These are phyloP conservation scores for Cymodocea nodosa DNA, from an alignment of 116 monocot species.

Conservation along the genomic window DNA sequence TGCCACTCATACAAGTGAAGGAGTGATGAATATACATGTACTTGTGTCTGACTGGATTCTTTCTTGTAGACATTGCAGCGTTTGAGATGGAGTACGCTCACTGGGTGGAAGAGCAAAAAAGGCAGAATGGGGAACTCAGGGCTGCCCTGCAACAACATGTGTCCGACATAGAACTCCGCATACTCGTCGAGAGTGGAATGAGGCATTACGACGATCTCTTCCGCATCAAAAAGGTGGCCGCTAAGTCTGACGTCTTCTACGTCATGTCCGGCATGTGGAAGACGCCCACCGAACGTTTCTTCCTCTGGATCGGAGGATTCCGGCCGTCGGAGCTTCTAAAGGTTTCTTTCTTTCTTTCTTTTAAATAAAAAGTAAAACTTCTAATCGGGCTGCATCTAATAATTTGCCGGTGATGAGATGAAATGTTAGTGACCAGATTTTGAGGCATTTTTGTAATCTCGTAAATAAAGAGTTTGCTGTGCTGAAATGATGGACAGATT, in stretches of 20 bases:
- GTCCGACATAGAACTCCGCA: slow-evolving; percentile 66
- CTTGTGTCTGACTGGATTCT: background rate
- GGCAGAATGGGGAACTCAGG: slow-evolving; percentile 45
- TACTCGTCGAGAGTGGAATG: slow-evolving; percentile 71
- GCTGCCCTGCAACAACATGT: slow-evolving; percentile 56
- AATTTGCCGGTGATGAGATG: too few relatives aligned
- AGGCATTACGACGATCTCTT: slow-evolving; percentile 63
- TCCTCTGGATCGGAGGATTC: slow-evolving; percentile 92
- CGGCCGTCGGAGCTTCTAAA: slow-evolving; percentile 91
- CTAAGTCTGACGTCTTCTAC: slow-evolving; percentile 85
- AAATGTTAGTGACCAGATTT: too few relatives aligned
- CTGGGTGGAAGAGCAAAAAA: slow-evolving; percentile 86
- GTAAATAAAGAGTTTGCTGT: too few relatives aligned
- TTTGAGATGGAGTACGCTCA: slow-evolving; percentile 86
- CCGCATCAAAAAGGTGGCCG: slow-evolving; percentile 52
- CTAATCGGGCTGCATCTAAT: too few relatives aligned
- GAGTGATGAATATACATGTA: too few relatives aligned
- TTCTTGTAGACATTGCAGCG: slow-evolving; percentile 36
- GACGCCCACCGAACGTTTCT: slow-evolving; percentile 65
- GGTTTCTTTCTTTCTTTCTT: too few relatives aligned
- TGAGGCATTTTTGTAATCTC: too few relatives aligned
- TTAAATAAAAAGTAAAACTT: too few relatives aligned
- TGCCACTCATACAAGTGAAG: too few relatives aligned
- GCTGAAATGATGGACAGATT: slow-evolving; percentile 38
- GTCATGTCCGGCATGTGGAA: slow-evolving; percentile 94